phyloP scores from a whole-genome alignment of 2,329 filamentous ascomycete species.

The Ceratocystis albifundus region DNA sequence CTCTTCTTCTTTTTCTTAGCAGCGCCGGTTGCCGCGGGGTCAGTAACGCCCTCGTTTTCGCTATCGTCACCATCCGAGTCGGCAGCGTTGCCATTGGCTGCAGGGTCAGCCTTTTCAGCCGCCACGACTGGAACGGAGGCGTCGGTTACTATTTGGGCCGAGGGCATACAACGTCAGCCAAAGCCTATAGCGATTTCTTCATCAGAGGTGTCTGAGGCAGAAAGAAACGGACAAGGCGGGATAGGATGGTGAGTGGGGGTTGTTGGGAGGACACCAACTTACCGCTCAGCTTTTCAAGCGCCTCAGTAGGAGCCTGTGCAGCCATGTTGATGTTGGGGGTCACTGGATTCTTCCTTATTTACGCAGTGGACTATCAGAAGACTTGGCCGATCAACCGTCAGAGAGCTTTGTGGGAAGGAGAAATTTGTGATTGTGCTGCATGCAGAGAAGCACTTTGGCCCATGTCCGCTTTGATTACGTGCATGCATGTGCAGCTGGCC shows the following conservation, averaged over 20 bases:
- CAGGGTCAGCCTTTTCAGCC: slow-evolving; percentile 30
- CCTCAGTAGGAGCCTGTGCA: slow-evolving; percentile 27
- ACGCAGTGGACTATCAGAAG: not conserved
- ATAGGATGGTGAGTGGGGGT: not conserved
- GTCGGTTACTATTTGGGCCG: slow-evolving; percentile 28
- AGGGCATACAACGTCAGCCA: not conserved
- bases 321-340: slow-evolving; percentile 24
- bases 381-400: not conserved
- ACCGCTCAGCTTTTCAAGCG: slow-evolving; percentile 28
- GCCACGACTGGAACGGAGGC: slow-evolving; percentile 23
- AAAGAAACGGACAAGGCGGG: not conserved
- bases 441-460: slow-evolving; percentile 5
- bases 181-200: slow-evolving; percentile 18
- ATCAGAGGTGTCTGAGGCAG: not conserved
- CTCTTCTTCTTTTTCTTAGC: slow-evolving; percentile 74
- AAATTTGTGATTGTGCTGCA: slow-evolving; percentile 4
- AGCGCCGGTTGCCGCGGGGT: slow-evolving; percentile 13
- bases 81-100: slow-evolving; percentile 30
- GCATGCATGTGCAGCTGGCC: not conserved
- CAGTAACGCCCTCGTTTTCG: slow-evolving; percentile 15
- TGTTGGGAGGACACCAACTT: slow-evolving; percentile 5
- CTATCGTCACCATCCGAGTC: slow-evolving; percentile 41
- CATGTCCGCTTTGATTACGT: not conserved
- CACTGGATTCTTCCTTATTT: not conserved
- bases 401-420: slow-evolving; percentile 1